A percentile compares a stretch with the other conserved stretches of the same genome.
phyloP scores from a whole-genome alignment of 495 filamentous ascomycete species.

The Podospora comata region DNA sequence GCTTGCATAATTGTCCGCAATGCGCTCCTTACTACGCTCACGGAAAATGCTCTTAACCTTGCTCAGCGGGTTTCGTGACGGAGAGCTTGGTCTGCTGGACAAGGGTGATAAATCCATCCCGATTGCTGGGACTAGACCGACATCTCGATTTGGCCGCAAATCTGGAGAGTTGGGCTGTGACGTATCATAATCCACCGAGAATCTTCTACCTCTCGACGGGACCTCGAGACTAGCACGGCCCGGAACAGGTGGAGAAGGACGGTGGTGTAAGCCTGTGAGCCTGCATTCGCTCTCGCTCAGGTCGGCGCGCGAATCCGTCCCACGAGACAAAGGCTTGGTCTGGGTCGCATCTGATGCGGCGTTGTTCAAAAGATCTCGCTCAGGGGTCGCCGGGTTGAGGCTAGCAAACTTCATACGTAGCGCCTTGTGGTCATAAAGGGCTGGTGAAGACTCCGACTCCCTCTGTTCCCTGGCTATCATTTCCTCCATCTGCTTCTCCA shows the following conservation, averaged over 20 bases:
- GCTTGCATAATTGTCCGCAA: slow-evolving; percentile 21
- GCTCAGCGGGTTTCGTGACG: slow-evolving; percentile 42
- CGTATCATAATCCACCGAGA: slow-evolving; percentile 43
- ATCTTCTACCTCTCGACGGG: slow-evolving; percentile 28
- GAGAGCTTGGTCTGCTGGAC: slow-evolving; percentile 42
- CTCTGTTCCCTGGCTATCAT: slow-evolving; percentile 54
- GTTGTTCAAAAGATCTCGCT: slow-evolving; percentile 17
- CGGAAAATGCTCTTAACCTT: slow-evolving; percentile 49
- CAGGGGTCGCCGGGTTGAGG: slow-evolving; percentile 31
- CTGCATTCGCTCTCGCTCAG: slow-evolving; percentile 31
- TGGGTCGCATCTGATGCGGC: slow-evolving; percentile 25
- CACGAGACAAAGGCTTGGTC: slow-evolving; percentile 20
- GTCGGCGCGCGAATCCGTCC: slow-evolving; percentile 35
- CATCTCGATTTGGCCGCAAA: slow-evolving; percentile 30
- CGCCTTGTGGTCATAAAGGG: slow-evolving; percentile 30
- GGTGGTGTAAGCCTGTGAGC: slow-evolving; percentile 18
- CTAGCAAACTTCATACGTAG: slow-evolving; percentile 32
- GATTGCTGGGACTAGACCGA: slow-evolving; percentile 35
- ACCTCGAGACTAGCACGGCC: slow-evolving; percentile 44
- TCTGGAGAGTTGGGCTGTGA: slow-evolving; percentile 42
- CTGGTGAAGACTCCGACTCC: slow-evolving; percentile 32
- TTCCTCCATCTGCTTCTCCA: slow-evolving; percentile 67
- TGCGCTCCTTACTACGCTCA: slow-evolving; percentile 44
- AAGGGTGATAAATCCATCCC: slow-evolving; percentile 46
- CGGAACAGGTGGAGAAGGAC: slow-evolving; percentile 28